Evolutionary conservation across 2,329 filamentous ascomycete genomes (phyloP), one percentile per base, ranked within the genome.

Genomic region (Teratosphaeria destructans): DNA sequence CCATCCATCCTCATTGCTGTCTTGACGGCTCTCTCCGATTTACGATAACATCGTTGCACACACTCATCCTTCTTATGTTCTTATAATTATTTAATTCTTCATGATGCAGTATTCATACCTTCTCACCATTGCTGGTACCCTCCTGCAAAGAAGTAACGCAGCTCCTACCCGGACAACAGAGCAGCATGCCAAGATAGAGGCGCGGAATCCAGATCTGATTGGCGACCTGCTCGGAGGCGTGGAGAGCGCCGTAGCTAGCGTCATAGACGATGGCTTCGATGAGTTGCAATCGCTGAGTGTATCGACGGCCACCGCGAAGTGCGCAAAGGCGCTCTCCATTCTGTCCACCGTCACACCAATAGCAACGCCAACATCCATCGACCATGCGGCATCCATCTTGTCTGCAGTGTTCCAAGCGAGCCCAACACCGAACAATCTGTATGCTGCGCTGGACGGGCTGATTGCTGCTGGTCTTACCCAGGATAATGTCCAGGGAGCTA

Each of bases 381-480:
- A 35, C 16, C 58, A 64, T 54, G 61, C 58, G 5, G 14, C 49
- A 6, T 43, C 60, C 27, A 53, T 11, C 14, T 16, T 64, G 5
- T 56, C 55, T 5, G 16, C 60, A 34, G 49, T 63, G 12, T 64
- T 47, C 27, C 27, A 64, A 37, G 60, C 62, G 7, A 61, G 54
- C 23, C 63, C 65, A 32, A 63, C 62, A 16, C 67, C 70, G 1
- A 65, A 68, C 37, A 70, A 69, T 57, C 49, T 72, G 12, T 65
- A 65, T 49, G 63, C 66, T 8, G 64, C 64, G 14, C 59, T 64
- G 55, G 70, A 64, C 8, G 54, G 66, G 10, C 47, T 71, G 5
- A 64, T 68, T 7, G 66, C 63, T 8, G 66, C 65, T 14, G 71
- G 71, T 10, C 60, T 74, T n/a, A 67, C 66, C 2, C 62, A 63